phyloP scores from a whole-genome alignment of 805 yeast species.

The Huiozyma naganishii region DNA sequence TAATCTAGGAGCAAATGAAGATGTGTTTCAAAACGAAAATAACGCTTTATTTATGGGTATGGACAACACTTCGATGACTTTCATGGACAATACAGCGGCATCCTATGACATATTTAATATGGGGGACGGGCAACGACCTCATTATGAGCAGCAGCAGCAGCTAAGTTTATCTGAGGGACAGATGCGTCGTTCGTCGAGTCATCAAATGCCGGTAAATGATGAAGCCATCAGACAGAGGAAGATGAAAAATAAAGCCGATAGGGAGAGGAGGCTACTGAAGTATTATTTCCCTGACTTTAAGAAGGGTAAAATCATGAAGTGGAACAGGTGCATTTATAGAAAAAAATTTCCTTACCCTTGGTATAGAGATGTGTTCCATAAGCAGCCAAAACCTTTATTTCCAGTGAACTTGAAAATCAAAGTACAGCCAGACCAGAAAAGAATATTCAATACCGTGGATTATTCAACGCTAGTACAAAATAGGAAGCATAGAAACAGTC shows the following conservation, averaged over 20 bases:
- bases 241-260: slow-evolving; percentile 16
- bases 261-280: slow-evolving; percentile 30
- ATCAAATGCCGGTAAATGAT: not conserved
- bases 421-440: slow-evolving; percentile 42
- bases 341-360: slow-evolving; percentile 39
- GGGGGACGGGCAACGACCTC: slow-evolving; percentile 10
- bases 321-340: slow-evolving; percentile 44
- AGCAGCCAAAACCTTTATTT: slow-evolving; percentile 25
- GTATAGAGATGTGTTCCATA: slow-evolving; percentile 16
- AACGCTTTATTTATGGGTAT: slow-evolving; percentile 27
- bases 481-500: slow-evolving; percentile 5
- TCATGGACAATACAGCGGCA: slow-evolving; percentile 12
- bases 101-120: slow-evolving; percentile 11
- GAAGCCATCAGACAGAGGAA: not conserved
- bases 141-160: not conserved
- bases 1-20: slow-evolving; percentile 3
- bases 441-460: slow-evolving; percentile 29
- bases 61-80: slow-evolving; percentile 10
- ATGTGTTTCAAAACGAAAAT: slow-evolving; percentile 15
- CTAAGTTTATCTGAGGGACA: not conserved
- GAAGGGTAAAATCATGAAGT: slow-evolving; percentile 38
- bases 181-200: not conserved
- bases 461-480: slow-evolving; percentile 1
- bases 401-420: slow-evolving; percentile 47
- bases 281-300: slow-evolving; percentile 46